Evolutionary conservation across 176 grass and related monocot genomes (phyloP).

Genomic region (Poa annua): DNA sequence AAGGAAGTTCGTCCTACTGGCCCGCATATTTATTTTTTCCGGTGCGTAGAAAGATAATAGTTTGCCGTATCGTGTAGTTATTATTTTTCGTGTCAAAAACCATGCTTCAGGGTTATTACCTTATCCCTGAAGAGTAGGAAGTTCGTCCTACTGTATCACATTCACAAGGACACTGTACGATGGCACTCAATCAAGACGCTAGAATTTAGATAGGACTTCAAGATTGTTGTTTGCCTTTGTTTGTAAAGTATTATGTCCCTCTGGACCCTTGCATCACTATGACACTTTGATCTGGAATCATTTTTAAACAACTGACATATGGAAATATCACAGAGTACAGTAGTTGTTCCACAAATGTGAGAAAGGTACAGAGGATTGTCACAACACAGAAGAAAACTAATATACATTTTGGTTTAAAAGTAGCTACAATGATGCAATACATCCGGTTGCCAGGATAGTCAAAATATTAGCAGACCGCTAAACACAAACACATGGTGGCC

Average conservation of each 20-base stretch:
- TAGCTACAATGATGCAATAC: slow-evolving; percentile 9
- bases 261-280: not conserved
- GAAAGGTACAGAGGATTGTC: not conserved
- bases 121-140: no score
- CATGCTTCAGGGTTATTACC: no score
- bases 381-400: not conserved
- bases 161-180: not conserved
- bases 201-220: not conserved
- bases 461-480: slow-evolving; percentile 10
- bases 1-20: no score
- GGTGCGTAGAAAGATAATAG: no score
- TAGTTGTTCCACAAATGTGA: not conserved
- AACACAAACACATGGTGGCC: slow-evolving; percentile 12
- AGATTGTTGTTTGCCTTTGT: not conserved
- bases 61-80: no score
- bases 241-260: not conserved
- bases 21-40: no score
- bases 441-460: slow-evolving; percentile 24
- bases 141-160: not conserved
- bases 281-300: not conserved
- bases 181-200: not conserved
- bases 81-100: no score
- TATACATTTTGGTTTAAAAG: slow-evolving; percentile 22
- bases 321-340: not conserved
- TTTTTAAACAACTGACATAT: not conserved